A percentile compares a stretch with the other conserved stretches of the same genome.
Evolutionary conservation across 2,329 filamentous ascomycete genomes (phyloP).

Genomic region (Arthrobotrys megalospora): DNA sequence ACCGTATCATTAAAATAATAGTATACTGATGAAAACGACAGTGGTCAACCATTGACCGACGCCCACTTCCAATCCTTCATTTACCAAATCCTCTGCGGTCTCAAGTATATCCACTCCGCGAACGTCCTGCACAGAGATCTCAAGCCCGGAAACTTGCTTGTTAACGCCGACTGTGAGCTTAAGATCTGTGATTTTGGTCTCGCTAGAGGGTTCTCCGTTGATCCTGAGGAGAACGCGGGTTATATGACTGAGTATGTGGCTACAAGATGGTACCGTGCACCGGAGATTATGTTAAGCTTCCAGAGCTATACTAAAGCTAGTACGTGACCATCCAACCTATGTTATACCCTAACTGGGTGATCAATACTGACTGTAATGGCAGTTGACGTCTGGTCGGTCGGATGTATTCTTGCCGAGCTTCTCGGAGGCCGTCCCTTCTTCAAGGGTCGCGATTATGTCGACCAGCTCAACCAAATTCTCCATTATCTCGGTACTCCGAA

Average conservation of each 20-base stretch:
- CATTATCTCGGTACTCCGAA: slow-evolving; percentile 97
- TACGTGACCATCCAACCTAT: slow-evolving; percentile 72
- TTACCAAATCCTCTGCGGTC: slow-evolving; percentile 98
- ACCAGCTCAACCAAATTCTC: slow-evolving; percentile 98
- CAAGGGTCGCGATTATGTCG: slow-evolving; percentile 98
- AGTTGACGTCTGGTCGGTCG: slow-evolving; percentile 99
- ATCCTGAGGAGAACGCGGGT: slow-evolving; percentile 97
- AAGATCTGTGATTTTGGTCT: slow-evolving; percentile 99
- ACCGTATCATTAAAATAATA: not conserved
- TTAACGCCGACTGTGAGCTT: slow-evolving; percentile 98
- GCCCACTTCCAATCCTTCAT: slow-evolving; percentile 99
- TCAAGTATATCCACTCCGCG: slow-evolving; percentile 99
- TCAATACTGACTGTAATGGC: slow-evolving; percentile 20
- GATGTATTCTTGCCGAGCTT: slow-evolving; percentile 96
- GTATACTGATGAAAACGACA: slow-evolving; percentile 67
- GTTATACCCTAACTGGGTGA: not conserved
- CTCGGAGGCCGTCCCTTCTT: slow-evolving; percentile 97
- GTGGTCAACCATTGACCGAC: slow-evolving; percentile 95
- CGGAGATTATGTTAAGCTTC: slow-evolving; percentile 99
- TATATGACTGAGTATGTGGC: slow-evolving; percentile 99
- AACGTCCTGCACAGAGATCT: slow-evolving; percentile 97
- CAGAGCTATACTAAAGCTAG: slow-evolving; percentile 99
- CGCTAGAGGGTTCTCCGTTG: slow-evolving; percentile 94
- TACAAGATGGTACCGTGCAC: slow-evolving; percentile 97
- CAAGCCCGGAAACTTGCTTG: slow-evolving; percentile 95